Evolutionary conservation across 1,284 basidiomycete genomes (phyloP).

Genomic region (Sphaerobolus stellatus): DNA sequence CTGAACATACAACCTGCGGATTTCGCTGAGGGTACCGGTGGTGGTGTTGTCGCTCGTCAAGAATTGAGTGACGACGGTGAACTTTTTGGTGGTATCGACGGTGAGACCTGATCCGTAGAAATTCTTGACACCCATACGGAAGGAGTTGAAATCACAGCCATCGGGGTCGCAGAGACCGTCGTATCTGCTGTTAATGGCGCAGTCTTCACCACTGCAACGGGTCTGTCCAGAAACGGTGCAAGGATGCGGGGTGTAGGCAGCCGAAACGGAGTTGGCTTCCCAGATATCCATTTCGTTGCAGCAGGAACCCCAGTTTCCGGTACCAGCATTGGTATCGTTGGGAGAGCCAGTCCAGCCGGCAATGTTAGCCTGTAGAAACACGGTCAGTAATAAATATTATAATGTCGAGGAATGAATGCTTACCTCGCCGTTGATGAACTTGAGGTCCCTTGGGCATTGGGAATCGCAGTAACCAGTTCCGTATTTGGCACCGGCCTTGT

Average conservation of each 20-base stretch:
- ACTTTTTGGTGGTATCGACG: conserved; percentile 46
- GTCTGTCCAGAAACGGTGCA: conserved; percentile 42
- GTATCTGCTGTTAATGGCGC: conserved; percentile 39
- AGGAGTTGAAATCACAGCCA: conserved; percentile 59
- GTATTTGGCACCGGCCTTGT: conserved; percentile 25
- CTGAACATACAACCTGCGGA: conserved; percentile 55
- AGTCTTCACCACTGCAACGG: conserved; percentile 41
- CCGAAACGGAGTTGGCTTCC: conserved; percentile 51
- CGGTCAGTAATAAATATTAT: conserved; percentile 7
- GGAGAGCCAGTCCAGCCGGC: conserved; percentile 40
- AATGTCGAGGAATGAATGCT: conserved; percentile 10
- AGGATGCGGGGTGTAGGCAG: conserved; percentile 49
- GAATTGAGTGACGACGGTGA: conserved; percentile 52
- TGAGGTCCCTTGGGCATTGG: conserved; percentile 32
- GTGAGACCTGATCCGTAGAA: conserved; percentile 48
- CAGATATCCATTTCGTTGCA: conserved; percentile 59
- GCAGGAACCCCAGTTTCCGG: conserved; percentile 46
- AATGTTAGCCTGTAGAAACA: conserved; percentile 41
- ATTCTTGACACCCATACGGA: conserved; percentile 47
- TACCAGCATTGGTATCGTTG: conserved; percentile 45
- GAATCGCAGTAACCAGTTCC: conserved; percentile 25
- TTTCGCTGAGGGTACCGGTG: conserved; percentile 46
- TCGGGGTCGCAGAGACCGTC: conserved; percentile 49
- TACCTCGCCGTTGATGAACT: conserved; percentile 41
- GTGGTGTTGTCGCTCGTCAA: conserved; percentile 45